phyloP scores from a whole-genome alignment of 2,329 filamentous ascomycete genomes.

The Exophiala bonariae region DNA sequence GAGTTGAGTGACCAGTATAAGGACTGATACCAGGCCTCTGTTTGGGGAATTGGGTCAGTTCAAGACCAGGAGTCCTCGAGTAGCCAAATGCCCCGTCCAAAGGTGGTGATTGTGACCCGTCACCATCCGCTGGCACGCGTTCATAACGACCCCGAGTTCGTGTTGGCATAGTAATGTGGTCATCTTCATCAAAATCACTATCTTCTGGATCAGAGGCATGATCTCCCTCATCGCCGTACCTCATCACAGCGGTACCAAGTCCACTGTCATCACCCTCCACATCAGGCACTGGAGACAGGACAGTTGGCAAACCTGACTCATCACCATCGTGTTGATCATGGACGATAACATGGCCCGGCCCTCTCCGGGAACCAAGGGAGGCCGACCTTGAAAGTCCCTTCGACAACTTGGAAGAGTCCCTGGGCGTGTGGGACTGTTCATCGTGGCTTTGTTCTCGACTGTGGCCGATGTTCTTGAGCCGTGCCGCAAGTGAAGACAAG shows the following conservation, averaged over 20 bases:
- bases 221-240: constrained; percentile 38
- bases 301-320: constrained; percentile 22
- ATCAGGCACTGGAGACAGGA: constrained; percentile 18
- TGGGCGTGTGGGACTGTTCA: too few relatives aligned
- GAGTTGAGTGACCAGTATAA: constrained; percentile 30
- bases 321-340: constrained; percentile 31
- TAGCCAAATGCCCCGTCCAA: constrained; percentile 23
- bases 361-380: constrained; percentile 41
- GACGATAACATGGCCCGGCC: constrained; percentile 37
- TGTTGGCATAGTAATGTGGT: constrained; percentile 17
- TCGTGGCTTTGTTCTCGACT: constrained; percentile 39
- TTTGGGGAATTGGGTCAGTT: constrained; percentile 6
- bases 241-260: constrained; percentile 30
- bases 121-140: constrained; percentile 16
- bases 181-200: constrained; percentile 16
- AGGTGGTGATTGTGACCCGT: constrained; percentile 17
- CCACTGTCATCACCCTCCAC: constrained; percentile 33
- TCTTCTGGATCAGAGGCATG: constrained; percentile 28
- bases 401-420: constrained; percentile 29
- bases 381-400: constrained; percentile 37
- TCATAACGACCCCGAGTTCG: constrained; percentile 13
- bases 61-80: constrained; percentile 21
- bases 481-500: constrained; percentile 35
- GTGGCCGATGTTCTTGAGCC: constrained; percentile 41
- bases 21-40: not conserved